These are phyloP conservation scores for Stemphylium beticola DNA, from an alignment of 2,329 filamentous ascomycete genomes.

Conservation along the genomic window DNA sequence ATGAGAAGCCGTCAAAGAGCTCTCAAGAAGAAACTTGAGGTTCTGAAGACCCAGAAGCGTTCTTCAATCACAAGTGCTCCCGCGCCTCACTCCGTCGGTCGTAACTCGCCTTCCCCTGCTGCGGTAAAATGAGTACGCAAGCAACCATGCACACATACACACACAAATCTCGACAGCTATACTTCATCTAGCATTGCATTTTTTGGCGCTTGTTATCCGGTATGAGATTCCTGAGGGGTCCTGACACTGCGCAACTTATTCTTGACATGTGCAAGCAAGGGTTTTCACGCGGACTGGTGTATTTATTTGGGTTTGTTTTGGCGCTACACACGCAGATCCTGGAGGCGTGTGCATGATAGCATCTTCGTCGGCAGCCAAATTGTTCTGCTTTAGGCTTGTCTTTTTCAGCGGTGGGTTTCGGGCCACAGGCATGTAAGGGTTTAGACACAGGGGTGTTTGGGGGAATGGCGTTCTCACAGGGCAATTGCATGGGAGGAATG, in stretches of 20 bases:
- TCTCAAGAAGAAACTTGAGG: constrained; percentile 55
- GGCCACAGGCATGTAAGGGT: neutral
- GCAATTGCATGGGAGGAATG: neutral
- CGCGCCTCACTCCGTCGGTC: constrained; percentile 33
- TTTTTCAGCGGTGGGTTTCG: neutral
- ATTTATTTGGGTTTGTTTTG: neutral
- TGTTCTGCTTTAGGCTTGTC: neutral
- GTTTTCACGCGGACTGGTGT: neutral
- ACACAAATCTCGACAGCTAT: neutral
- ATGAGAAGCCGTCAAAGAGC: constrained; percentile 51
- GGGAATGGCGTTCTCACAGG: neutral
- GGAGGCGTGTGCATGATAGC: neutral
- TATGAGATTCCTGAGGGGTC: neutral
- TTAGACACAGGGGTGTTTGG: neutral
- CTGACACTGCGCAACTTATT: neutral
- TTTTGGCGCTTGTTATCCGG: neutral
- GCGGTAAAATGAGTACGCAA: constrained; percentile 11
- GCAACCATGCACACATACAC: neutral
- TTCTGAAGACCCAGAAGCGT: constrained; percentile 48
- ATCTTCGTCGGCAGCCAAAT: neutral
- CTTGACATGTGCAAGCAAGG: neutral
- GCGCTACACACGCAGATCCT: no score
- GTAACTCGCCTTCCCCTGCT: constrained; percentile 42
- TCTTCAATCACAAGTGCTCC: constrained; percentile 43
- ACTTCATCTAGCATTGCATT: constrained; percentile 4